Conservation (phyloP, 2,329 filamentous ascomycete species). For the Didymella exigua region DNA sequence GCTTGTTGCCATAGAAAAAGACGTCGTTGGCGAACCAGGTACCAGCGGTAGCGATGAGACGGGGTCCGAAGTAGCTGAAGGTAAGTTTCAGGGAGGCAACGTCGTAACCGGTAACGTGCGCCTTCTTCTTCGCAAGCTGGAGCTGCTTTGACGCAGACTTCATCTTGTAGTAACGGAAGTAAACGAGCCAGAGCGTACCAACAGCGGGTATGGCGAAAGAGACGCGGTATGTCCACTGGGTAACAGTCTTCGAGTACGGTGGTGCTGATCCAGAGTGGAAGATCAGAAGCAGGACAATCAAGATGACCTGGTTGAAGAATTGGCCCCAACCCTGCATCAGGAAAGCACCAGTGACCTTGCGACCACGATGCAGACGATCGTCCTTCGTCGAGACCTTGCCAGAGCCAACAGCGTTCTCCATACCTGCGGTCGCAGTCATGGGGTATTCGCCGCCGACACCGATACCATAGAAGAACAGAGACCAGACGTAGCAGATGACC, state of each 20-base stretch:
- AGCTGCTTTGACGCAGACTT: conserved; percentile 84
- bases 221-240: conserved; percentile 89
- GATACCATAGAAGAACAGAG: conserved; percentile 86
- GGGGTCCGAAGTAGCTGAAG: conserved; percentile 81
- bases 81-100: conserved; percentile 79
- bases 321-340: conserved; percentile 99
- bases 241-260: conserved; percentile 75
- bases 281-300: conserved; percentile 85
- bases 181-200: conserved; percentile 91
- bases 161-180: conserved; percentile 97
- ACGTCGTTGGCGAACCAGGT: conserved; percentile 97
- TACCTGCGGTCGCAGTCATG: conserved; percentile 93
- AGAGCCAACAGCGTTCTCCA: conserved; percentile 86
- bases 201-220: conserved; percentile 91
- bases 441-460: conserved; percentile 86
- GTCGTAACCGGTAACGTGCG: conserved; percentile 90
- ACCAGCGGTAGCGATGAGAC: conserved; percentile 83
- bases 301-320: conserved; percentile 87
- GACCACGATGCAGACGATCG: conserved; percentile 91
- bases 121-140: conserved; percentile 80
- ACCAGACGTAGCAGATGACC: conserved; percentile 97
- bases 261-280: conserved; percentile 81
- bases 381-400: conserved; percentile 89
- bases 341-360: conserved; percentile 94
- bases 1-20: conserved; percentile 99